Conservation (phyloP, 2,329 filamentous ascomycete species). For the Anisogramma anomala region DNA sequence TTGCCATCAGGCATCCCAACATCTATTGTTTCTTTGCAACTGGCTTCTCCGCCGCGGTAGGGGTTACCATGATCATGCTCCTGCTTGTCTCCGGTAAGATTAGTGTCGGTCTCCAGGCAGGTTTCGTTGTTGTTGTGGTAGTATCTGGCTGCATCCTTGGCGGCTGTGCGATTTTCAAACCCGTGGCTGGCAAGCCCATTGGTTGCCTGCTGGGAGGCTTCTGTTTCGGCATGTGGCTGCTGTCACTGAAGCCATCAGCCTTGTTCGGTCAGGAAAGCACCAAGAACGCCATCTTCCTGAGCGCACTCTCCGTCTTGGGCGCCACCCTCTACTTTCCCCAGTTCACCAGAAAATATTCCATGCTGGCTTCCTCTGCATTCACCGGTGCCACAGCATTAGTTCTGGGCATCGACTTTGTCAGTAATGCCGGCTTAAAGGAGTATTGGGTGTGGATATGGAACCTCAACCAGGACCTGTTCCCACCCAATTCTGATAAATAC, state of each 20-base stretch:
- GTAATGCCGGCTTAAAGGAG: conserved; percentile 80
- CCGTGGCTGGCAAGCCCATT: conserved; percentile 69
- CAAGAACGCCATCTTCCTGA: conserved; percentile 64
- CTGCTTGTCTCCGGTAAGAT: conserved; percentile 81
- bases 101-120: conserved; percentile 66
- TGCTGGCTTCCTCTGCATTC: conserved; percentile 70
- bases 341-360: conserved; percentile 63
- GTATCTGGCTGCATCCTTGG: conserved; percentile 66
- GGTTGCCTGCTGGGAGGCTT: conserved; percentile 82
- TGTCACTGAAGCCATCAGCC: conserved; percentile 66
- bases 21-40: conserved; percentile 73
- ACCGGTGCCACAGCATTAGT: conserved; percentile 67
- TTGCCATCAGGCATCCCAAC: conserved; percentile 71
- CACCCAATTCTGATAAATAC: conserved; percentile 63
- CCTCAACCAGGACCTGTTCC: conserved; percentile 71
- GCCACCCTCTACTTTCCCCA: conserved; percentile 71
- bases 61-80: conserved; percentile 69
- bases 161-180: conserved; percentile 63
- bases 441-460: conserved; percentile 92
- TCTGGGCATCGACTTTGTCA: conserved; percentile 84
- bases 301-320: conserved; percentile 52
- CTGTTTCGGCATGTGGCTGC: conserved; percentile 80
- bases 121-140: conserved; percentile 68
- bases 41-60: conserved; percentile 59
- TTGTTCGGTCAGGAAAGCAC: conserved; percentile 47